Evolutionary conservation across 257 asterid genomes (phyloP).

Genomic region (Phtheirospermum japonicum): DNA sequence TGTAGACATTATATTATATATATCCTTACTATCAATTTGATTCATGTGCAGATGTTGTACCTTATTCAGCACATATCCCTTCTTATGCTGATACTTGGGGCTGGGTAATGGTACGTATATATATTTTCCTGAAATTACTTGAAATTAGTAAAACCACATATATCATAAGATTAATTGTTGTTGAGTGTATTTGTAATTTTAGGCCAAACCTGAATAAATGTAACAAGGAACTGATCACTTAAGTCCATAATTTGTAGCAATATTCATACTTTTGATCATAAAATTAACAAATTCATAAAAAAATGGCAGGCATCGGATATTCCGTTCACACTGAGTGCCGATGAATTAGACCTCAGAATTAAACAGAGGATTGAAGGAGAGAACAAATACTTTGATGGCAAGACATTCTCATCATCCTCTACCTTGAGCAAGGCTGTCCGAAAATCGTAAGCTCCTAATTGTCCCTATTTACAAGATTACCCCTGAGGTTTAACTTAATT

Average conservation of each 20-base stretch:
- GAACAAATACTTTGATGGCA: constrained; percentile 75
- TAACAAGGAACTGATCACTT: too few species aligned
- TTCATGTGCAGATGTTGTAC: constrained; percentile 90
- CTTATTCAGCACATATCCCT: constrained; percentile 91
- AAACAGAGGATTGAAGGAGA: constrained; percentile 75
- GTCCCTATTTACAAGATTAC: background rate
- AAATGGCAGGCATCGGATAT: constrained; percentile 67
- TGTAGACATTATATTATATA: too few species aligned
- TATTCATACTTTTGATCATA: too few species aligned
- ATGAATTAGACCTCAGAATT: constrained; percentile 71
- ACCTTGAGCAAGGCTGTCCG: constrained; percentile 87
- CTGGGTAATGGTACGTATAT: constrained; percentile 80
- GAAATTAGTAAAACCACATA: too few species aligned
- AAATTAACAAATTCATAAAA: background rate
- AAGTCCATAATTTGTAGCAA: too few species aligned
- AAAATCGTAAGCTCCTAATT: constrained; percentile 53
- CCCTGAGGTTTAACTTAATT: background rate
- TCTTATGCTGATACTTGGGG: constrained; percentile 99
- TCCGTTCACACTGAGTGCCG: constrained; percentile 48
- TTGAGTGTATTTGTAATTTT: too few species aligned
- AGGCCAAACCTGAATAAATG: too few species aligned
- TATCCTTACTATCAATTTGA: too few species aligned
- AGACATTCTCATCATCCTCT: constrained; percentile 76
- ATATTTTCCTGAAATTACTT: background rate
- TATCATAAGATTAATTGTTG: too few species aligned